Percentiles rank a stretch among this genome's conserved stretches.
Conservation (phyloP, 495 filamentous ascomycete genomes). For the Penicillium crystallinum region DNA sequence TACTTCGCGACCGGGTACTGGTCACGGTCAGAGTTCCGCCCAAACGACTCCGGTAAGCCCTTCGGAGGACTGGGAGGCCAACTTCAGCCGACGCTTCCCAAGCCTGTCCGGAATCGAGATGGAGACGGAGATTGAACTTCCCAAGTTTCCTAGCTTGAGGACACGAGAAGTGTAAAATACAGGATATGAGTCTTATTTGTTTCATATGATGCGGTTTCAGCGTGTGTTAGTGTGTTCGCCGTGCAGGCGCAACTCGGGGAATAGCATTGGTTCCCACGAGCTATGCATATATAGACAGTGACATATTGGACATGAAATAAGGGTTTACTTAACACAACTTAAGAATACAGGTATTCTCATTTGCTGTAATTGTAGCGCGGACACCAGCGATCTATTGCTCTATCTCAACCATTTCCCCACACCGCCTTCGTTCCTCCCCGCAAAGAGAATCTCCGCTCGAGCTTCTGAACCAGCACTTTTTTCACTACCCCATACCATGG, state of each 20-base stretch:
- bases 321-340: not conserved
- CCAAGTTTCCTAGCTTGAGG: conserved; percentile 34
- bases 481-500: conserved; percentile 26
- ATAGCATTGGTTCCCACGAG: conserved; percentile 19
- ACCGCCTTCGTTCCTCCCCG: conserved; percentile 21
- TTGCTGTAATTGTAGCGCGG: not conserved
- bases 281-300: conserved; percentile 23
- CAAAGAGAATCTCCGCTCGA: conserved; percentile 4
- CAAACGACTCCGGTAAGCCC: conserved; percentile 22
- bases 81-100: conserved; percentile 79
- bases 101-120: conserved; percentile 77
- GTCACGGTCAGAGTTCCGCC: conserved; percentile 20
- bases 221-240: conserved; percentile 16
- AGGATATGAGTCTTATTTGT: conserved; percentile 6
- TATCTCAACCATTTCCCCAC: not conserved
- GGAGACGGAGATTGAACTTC: conserved; percentile 58
- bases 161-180: conserved; percentile 38
- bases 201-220: conserved; percentile 21
- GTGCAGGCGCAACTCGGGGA: conserved; percentile 10
- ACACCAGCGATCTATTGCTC: not conserved
- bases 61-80: conserved; percentile 59
- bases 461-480: not conserved
- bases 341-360: not conserved
- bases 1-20: conserved; percentile 15
- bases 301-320: conserved; percentile 16